Percentiles rank a stretch among this genome's conserved stretches.
These are phyloP conservation scores for Chlamydomonas sp. DNA, from an alignment of 139 green algal species.

Conservation along the genomic window DNA sequence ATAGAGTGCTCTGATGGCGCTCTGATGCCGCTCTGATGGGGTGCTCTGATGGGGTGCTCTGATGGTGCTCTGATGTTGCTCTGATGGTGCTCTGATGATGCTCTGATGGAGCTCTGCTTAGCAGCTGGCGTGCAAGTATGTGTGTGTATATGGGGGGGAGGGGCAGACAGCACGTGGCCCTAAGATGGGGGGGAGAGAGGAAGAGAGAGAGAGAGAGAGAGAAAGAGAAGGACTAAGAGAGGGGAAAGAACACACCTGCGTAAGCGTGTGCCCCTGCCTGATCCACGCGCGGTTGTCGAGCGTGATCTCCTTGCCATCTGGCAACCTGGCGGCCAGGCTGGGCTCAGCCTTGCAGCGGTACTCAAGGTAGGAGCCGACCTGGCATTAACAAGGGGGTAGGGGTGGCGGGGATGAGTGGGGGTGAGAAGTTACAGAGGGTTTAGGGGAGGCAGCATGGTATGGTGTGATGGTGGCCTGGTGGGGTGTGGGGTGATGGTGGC, in stretches of 20 bases:
- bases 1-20: too few relatives aligned
- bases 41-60: too few relatives aligned
- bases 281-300: slow-evolving; percentile 38
- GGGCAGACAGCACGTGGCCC: neutral
- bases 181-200: too few relatives aligned
- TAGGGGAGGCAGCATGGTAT: too few relatives aligned
- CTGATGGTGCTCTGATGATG: too few relatives aligned
- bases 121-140: neutral
- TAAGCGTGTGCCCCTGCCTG: slow-evolving; percentile 57
- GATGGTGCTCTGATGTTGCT: too few relatives aligned
- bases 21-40: too few relatives aligned
- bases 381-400: too few relatives aligned
- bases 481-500: neutral
- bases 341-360: slow-evolving; percentile 49
- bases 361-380: slow-evolving; percentile 16
- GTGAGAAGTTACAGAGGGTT: too few relatives aligned
- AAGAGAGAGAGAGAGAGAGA: too few relatives aligned
- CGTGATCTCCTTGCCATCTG: slow-evolving; percentile 12
- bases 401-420: too few relatives aligned
- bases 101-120: neutral
- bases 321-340: slow-evolving; percentile 39
- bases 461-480: neutral
- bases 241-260: slow-evolving; percentile 28
- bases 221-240: too few relatives aligned
- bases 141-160: slow-evolving; percentile 1